Evolutionary conservation across 2,329 filamentous ascomycete genomes (phyloP).

Genomic region (Cytospora chrysosperma): DNA sequence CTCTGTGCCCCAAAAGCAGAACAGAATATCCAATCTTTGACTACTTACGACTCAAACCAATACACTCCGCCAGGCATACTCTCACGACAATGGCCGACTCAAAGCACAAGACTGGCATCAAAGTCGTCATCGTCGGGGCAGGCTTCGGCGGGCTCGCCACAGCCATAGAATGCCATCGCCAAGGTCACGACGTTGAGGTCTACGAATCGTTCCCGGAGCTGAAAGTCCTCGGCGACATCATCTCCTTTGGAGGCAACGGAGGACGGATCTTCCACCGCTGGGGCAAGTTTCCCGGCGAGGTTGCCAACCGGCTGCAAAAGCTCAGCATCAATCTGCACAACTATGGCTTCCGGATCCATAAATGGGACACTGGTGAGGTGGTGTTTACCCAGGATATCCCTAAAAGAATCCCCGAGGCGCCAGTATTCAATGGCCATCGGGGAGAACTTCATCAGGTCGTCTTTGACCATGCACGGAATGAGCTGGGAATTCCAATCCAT

Average conservation of each 20-base stretch:
- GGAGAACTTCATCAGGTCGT: constrained; percentile 60
- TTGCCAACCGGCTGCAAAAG: constrained; percentile 46
- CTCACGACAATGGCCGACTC: constrained; percentile 4
- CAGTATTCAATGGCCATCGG: constrained; percentile 59
- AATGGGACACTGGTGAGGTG: constrained; percentile 59
- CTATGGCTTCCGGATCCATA: constrained; percentile 62
- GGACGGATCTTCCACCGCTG: constrained; percentile 62
- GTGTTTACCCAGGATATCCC: constrained; percentile 55
- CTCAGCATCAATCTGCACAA: constrained; percentile 51
- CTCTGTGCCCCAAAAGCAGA: background rate
- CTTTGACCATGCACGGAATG: constrained; percentile 55
- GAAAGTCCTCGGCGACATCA: constrained; percentile 61
- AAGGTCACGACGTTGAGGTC: constrained; percentile 58
- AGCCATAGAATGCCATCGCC: constrained; percentile 61
- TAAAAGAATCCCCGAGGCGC: constrained; percentile 44
- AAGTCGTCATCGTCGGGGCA: constrained; percentile 50
- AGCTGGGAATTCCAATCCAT: constrained; percentile 55
- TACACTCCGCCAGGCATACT: too few species aligned
- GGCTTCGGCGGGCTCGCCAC: constrained; percentile 63
- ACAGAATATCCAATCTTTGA: background rate
- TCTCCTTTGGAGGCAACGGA: constrained; percentile 60
- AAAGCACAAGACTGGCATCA: constrained; percentile 45
- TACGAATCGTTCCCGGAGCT: constrained; percentile 59
- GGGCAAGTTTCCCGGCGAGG: constrained; percentile 42
- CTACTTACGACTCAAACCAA: too few species aligned